Percentiles rank a stretch among this genome's conserved stretches.
These are phyloP conservation scores for Neocucurbitaria cava DNA, from an alignment of 2,329 filamentous ascomycete species.

Conservation along the genomic window DNA sequence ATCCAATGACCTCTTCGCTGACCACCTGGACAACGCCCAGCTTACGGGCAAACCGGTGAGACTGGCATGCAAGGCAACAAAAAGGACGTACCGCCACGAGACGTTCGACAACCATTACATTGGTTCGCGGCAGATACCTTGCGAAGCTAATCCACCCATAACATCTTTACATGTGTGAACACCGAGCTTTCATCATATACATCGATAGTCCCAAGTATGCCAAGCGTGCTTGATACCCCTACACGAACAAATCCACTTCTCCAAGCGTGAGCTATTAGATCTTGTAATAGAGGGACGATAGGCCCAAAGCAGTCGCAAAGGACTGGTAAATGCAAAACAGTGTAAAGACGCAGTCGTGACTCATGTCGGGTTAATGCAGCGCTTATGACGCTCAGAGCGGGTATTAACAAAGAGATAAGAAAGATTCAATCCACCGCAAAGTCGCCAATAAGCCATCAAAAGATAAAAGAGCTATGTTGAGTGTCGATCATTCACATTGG, in stretches of 20 bases:
- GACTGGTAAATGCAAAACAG: slow-evolving; percentile 24
- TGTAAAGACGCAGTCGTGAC: slow-evolving; percentile 29
- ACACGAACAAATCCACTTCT: slow-evolving; percentile 3
- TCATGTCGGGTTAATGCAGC: slow-evolving; percentile 33
- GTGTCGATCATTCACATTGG: slow-evolving; percentile 35
- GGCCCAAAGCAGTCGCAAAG: slow-evolving; percentile 16
- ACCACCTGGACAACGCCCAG: not conserved
- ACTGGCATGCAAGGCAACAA: too few species aligned
- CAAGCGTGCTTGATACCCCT: not conserved
- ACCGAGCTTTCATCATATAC: not conserved
- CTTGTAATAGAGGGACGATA: slow-evolving; percentile 14
- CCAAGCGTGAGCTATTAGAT: slow-evolving; percentile 42
- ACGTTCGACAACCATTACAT: not conserved
- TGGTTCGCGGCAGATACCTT: not conserved
- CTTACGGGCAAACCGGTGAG: not conserved
- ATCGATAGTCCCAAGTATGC: not conserved
- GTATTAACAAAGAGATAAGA: slow-evolving; percentile 31
- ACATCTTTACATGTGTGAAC: not conserved
- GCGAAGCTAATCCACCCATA: not conserved
- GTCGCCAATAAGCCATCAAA: slow-evolving; percentile 6
- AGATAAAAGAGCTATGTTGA: slow-evolving; percentile 7
- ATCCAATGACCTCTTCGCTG: too few species aligned
- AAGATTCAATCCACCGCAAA: not conserved
- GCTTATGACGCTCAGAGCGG: slow-evolving; percentile 17
- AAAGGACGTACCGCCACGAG: too few species aligned